Conservation (phyloP, 2,329 filamentous ascomycete species). For the Aspergillus flavus region DNA sequence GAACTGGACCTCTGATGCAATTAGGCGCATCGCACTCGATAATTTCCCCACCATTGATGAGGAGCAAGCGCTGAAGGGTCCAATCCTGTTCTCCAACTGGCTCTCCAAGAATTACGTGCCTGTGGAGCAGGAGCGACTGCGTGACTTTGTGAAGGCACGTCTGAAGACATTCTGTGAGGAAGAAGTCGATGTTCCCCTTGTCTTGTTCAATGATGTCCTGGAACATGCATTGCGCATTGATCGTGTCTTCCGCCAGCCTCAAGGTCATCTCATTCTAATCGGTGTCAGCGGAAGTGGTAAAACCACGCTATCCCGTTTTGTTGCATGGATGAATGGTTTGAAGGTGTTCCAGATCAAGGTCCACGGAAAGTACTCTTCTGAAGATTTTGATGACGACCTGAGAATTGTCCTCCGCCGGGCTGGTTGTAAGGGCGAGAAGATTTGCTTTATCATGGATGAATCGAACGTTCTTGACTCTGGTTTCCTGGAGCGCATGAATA, state of each 20-base stretch:
- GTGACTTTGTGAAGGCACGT: slow-evolving; percentile 96
- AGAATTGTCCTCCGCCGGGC: slow-evolving; percentile 89
- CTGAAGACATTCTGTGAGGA: slow-evolving; percentile 99
- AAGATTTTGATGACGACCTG: slow-evolving; percentile 98
- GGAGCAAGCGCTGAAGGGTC: slow-evolving; percentile 81
- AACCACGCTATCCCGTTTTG: slow-evolving; percentile 95
- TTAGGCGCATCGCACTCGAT: slow-evolving; percentile 82
- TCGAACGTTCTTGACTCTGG: slow-evolving; percentile 97
- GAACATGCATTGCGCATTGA: slow-evolving; percentile 98
- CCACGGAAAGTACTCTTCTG: slow-evolving; percentile 94
- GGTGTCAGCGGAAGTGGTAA: slow-evolving; percentile 98
- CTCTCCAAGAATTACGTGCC: slow-evolving; percentile 98
- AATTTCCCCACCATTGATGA: slow-evolving; percentile 96
- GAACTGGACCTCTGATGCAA: slow-evolving; percentile 88
- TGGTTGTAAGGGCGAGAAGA: slow-evolving; percentile 98
- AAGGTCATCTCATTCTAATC: slow-evolving; percentile 97
- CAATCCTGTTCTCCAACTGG: slow-evolving; percentile 99
- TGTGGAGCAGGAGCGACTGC: slow-evolving; percentile 89
- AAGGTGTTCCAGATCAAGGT: slow-evolving; percentile 99
- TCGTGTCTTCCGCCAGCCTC: slow-evolving; percentile 95
- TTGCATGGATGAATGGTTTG: slow-evolving; percentile 99
- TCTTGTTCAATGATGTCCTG: slow-evolving; percentile 98
- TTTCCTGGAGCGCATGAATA: slow-evolving; percentile 99
- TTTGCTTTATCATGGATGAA: slow-evolving; percentile 99
- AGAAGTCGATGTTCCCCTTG: slow-evolving; percentile 96